These are phyloP conservation scores for Cyberlindnera americana DNA, from an alignment of 805 yeast species.

Conservation along the genomic window DNA sequence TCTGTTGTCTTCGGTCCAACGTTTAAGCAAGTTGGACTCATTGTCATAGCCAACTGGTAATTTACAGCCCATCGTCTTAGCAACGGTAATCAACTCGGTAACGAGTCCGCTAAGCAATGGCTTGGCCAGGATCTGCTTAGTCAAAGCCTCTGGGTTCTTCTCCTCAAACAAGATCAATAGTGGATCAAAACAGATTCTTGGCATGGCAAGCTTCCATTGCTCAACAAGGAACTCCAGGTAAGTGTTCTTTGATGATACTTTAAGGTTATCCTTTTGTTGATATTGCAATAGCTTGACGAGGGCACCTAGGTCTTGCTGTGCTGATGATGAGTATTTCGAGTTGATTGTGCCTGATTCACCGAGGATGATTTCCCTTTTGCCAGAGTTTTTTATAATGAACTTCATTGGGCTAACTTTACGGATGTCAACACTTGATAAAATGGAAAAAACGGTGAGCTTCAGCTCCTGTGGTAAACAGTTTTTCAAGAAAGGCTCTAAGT, in stretches of 20 bases:
- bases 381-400: conserved; percentile 9
- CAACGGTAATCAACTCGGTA: conserved; percentile 67
- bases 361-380: conserved; percentile 17
- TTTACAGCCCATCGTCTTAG: conserved; percentile 74
- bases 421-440: conserved; percentile 21
- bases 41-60: conserved; percentile 66
- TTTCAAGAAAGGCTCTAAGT: conserved; percentile 67
- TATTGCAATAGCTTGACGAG: conserved; percentile 33
- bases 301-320: conserved; percentile 34
- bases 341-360: conserved; percentile 41
- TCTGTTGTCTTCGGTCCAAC: conserved; percentile 37
- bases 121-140: conserved; percentile 71
- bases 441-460: conserved; percentile 23
- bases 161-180: conserved; percentile 70
- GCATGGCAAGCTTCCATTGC: conserved; percentile 84
- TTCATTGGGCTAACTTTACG: conserved; percentile 24
- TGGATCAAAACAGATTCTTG: conserved; percentile 75
- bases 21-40: conserved; percentile 53
- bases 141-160: conserved; percentile 55
- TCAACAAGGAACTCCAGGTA: conserved; percentile 60
- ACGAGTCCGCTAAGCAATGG: conserved; percentile 81
- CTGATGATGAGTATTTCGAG: conserved; percentile 35
- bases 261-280: conserved; percentile 27
- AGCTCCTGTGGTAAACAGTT: conserved; percentile 46
- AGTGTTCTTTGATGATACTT: conserved; percentile 29